Evolutionary conservation across 2,329 filamentous ascomycete species (phyloP).

Genomic region (Alternaria angustiovoidea): DNA sequence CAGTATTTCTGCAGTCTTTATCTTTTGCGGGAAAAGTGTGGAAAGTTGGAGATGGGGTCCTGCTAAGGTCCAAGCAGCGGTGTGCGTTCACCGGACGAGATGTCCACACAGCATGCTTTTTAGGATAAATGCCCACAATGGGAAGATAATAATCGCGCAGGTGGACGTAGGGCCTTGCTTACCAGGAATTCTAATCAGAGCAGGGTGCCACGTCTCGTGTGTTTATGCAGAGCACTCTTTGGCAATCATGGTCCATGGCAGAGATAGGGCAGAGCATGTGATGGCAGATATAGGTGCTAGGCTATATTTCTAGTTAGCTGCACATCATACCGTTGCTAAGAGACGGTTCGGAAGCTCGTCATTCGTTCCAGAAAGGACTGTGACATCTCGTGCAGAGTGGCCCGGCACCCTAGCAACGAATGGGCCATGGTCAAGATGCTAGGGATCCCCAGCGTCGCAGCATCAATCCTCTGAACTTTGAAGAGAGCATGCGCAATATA

Average conservation of each 20-base stretch:
- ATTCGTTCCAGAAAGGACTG: constrained; percentile 20
- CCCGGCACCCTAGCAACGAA: constrained; percentile 23
- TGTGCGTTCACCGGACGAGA: constrained; percentile 8
- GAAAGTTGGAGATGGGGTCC: background rate
- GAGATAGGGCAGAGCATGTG: background rate
- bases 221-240: background rate
- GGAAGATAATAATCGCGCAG: constrained; percentile 1
- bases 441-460: constrained; percentile 20
- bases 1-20: background rate
- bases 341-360: constrained; percentile 5
- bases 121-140: background rate
- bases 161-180: background rate
- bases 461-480: constrained; percentile 16
- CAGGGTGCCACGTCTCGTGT: background rate
- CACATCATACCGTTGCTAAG: constrained; percentile 8
- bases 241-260: background rate
- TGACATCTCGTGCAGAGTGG: constrained; percentile 23
- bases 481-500: constrained; percentile 20
- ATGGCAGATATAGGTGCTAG: constrained; percentile 2
- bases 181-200: background rate
- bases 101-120: constrained; percentile 5
- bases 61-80: constrained; percentile 8
- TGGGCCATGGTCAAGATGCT: constrained; percentile 15
- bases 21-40: background rate
- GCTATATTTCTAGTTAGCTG: constrained; percentile 9